A percentile compares a stretch with the other conserved stretches of the same genome.
Evolutionary conservation across 805 yeast genomes (phyloP).

Genomic region (Cyberlindnera euphorbiiphila): DNA sequence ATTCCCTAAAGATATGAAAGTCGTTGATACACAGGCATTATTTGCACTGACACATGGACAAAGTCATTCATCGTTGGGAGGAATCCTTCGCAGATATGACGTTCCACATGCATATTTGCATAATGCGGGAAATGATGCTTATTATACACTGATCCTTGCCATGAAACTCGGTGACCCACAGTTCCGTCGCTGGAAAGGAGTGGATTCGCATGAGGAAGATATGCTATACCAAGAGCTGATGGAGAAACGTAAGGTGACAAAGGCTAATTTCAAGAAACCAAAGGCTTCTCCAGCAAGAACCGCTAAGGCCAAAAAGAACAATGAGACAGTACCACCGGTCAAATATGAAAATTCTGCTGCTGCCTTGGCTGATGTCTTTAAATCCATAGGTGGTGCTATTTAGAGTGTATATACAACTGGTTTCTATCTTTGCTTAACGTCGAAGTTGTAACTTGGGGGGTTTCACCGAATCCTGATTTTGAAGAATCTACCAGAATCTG

Average conservation of each 20-base stretch:
- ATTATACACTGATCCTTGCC: slow-evolving; percentile 52
- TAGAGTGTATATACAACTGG: background rate
- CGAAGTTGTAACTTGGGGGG: background rate
- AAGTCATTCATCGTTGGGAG: slow-evolving; percentile 40
- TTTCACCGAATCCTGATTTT: too few relatives aligned
- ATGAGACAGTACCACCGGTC: slow-evolving; percentile 3
- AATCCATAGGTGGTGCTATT: background rate
- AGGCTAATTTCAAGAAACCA: slow-evolving; percentile 1
- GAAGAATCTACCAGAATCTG: too few relatives aligned
- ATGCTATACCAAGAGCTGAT: background rate
- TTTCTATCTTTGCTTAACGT: background rate
- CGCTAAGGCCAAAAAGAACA: slow-evolving; percentile 1
- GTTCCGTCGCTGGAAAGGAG: slow-evolving; percentile 25
- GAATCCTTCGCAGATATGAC: slow-evolving; percentile 40
- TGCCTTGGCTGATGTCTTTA: slow-evolving; percentile 3
- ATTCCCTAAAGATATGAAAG: slow-evolving; percentile 34
- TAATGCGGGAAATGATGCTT: slow-evolving; percentile 72
- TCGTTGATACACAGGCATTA: slow-evolving; percentile 47
- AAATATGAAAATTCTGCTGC: background rate
- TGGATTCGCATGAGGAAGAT: slow-evolving; percentile 3
- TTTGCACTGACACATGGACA: slow-evolving; percentile 39
- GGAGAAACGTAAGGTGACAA: slow-evolving; percentile 1
- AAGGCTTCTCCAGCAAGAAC: slow-evolving; percentile 4
- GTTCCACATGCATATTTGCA: slow-evolving; percentile 60
- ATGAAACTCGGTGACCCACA: slow-evolving; percentile 49